These are phyloP conservation scores for Hygrocybe punicea DNA, from an alignment of 768 basidiomycete genomes.

Conservation along the genomic window DNA sequence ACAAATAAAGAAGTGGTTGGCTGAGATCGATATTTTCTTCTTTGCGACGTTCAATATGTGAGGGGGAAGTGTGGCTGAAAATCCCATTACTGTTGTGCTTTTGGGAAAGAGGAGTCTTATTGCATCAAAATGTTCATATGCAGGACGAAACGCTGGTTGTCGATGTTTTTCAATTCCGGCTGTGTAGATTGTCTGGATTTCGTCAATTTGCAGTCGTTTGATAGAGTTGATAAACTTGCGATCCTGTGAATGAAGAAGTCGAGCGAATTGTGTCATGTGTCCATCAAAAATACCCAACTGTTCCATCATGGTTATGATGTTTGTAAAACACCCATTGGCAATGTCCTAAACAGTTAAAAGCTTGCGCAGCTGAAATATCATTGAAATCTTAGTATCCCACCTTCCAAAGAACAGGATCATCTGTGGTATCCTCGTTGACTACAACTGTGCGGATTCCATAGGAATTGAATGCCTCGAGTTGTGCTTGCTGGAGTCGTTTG, in stretches of 20 bases:
- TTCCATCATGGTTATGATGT: slow-evolving; percentile 16
- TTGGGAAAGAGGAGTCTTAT: slow-evolving; percentile 11
- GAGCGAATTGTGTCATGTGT: slow-evolving; percentile 15
- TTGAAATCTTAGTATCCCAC: slow-evolving; percentile 2
- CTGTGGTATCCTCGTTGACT: slow-evolving; percentile 19
- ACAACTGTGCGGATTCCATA: slow-evolving; percentile 20
- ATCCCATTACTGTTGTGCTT: slow-evolving; percentile 8
- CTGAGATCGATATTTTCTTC: slow-evolving; percentile 7
- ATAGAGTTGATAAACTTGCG: slow-evolving; percentile 9
- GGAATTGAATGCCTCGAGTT: slow-evolving; percentile 12
- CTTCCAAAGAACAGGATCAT: slow-evolving; percentile 18
- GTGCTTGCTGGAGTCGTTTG: slow-evolving; percentile 12
- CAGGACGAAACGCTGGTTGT: slow-evolving; percentile 23
- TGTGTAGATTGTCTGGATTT: slow-evolving; percentile 22
- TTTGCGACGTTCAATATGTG: slow-evolving; percentile 20
- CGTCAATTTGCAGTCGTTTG: slow-evolving; percentile 19
- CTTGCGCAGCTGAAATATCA: neutral
- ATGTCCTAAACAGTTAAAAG: neutral
- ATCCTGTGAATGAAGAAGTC: slow-evolving; percentile 7
- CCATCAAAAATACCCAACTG: slow-evolving; percentile 16
- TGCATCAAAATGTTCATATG: slow-evolving; percentile 20
- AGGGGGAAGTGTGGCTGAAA: slow-evolving; percentile 22
- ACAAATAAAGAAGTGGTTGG: slow-evolving; percentile 10
- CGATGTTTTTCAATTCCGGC: slow-evolving; percentile 20
- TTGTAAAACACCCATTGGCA: neutral